Evolutionary conservation across 208 protist species (phyloP), one percentile per base, ranked within the genome.

Genomic region (Novymonas esmeraldas): DNA sequence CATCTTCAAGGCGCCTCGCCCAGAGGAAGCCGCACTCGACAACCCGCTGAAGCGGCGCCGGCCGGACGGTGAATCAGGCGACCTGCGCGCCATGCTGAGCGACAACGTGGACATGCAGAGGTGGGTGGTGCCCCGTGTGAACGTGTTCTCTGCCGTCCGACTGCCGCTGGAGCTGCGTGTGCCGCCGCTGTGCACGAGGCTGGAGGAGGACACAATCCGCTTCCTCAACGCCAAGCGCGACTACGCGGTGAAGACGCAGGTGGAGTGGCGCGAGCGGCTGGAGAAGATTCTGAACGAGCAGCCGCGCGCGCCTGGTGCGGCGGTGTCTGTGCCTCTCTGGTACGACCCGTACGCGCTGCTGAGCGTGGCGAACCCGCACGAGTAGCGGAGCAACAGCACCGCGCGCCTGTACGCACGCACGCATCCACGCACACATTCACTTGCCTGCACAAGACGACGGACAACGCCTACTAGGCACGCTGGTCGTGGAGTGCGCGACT

Each of bases 281-380:
- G 52, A 69, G 62, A 61, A 59, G 44, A 52, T 62, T 34, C 36
- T 75, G 36, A 48, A 49, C 34, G 60, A 52, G 26, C 33, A 58
- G 14, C 51, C 70, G 28, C 61, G 52, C 16, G 54, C 28, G 2
- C n/a, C 51, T 2, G 51, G 54, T 39, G 18, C 50, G 1, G 73
- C 42, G 1, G 51, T 85, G 11, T 52, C 64, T 0, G 73, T 95
- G 42, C 89, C 89, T 14, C 42, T 90, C 24, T 93, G 87, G 87
- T 93, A 93, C 51, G 84, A 93, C 60, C 79, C 79, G 16, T 90
- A 87, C 38, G 76, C 90, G 46, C 70, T 93, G 51, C 78, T 93
- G 44, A 77, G 79, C 31, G 63, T 87, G 20, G 70, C 76, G 29
- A 72, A 69, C 18, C 52, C 61, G n/a, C 34, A 68, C 4, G n/a